Evolutionary conservation across 495 filamentous ascomycete species (phyloP), one percentile per base, ranked within the genome.

Genomic region (Pseudomonodictys pantanalensis): DNA sequence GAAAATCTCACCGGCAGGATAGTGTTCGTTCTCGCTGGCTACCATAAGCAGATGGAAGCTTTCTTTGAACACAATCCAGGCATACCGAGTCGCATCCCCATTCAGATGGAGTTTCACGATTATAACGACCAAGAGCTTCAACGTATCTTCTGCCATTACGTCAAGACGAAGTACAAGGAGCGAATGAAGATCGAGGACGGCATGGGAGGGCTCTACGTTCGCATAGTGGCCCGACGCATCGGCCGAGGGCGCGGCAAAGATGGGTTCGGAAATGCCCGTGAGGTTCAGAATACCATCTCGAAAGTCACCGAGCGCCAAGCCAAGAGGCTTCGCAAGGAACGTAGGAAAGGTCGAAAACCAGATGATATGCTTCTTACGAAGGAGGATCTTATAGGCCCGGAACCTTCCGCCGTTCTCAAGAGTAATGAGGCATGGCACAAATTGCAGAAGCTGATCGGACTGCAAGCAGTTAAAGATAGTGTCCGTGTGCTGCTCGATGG

Each of bases 51-150:
- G 53, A 95, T 95, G 89, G 88, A 92, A 68, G 77, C 76, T 9
- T 90, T 95, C 71, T 90, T 89, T 50, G 80, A 78, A 0, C 87
- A 92, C 60, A 92, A 92, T 54, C 86, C 85, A 0, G 88, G 90
- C 1, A 70, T 93, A 8, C 74, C 81, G 0, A 90, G 87, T 61
- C 84, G 89, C 0, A 81, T 93, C 54, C 90, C 89, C 0, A 72
- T 83, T 35, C 69, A 76, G 17, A 64, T 92, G 22, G 74, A 79
- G 22, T 92, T 92, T 60, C 68, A 79, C 0, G 90, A 92, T 58
- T 92, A 90, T 60, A 70, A 77, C 0, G 86, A 92, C 35, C 65
- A 68, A 0, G 87, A 93, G 64, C 76, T 95, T 0, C 75, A 78
- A 38, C 46, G 49, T 2, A 87, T 90, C 22, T 57, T 89, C 0